A percentile compares a stretch with the other conserved stretches of the same genome.
Conservation (phyloP, 371 early-diverging fungal genomes). For the Smittium mucronatum region DNA sequence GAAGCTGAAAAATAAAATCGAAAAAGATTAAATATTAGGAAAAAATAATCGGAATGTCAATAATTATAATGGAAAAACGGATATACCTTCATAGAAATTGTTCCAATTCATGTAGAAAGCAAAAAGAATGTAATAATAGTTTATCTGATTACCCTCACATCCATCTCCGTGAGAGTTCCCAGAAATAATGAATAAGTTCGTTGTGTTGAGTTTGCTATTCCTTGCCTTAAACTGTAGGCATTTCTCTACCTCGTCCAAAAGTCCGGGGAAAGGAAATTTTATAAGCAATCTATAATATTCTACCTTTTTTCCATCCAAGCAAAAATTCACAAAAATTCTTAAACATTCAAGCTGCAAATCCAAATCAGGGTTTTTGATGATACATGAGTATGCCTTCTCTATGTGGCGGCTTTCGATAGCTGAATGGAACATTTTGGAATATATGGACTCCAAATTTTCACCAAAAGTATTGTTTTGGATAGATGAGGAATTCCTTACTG, state of each 20-base stretch:
- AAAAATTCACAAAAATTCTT: background rate
- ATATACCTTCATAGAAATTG: background rate
- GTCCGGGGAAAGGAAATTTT: background rate
- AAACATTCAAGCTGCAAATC: background rate
- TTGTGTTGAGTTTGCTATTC: background rate
- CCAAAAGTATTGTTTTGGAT: background rate
- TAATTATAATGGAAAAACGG: no score
- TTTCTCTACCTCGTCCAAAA: background rate
- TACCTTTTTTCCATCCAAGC: background rate
- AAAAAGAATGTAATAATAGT: background rate
- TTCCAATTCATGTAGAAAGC: conserved; percentile 3
- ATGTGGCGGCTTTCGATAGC: background rate
- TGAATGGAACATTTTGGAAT: background rate
- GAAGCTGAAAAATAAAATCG: no score
- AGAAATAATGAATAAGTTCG: background rate
- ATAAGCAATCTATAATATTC: background rate
- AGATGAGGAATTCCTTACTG: background rate
- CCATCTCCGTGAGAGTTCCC: background rate
- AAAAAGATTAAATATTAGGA: no score
- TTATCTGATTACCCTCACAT: background rate
- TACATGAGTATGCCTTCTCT: conserved; percentile 1
- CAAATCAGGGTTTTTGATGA: conserved; percentile 2
- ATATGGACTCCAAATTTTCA: background rate
- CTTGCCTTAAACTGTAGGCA: background rate
- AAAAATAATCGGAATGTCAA: no score